phyloP scores from a whole-genome alignment of 345 rosid species.

The Citrus cavaleriei region DNA sequence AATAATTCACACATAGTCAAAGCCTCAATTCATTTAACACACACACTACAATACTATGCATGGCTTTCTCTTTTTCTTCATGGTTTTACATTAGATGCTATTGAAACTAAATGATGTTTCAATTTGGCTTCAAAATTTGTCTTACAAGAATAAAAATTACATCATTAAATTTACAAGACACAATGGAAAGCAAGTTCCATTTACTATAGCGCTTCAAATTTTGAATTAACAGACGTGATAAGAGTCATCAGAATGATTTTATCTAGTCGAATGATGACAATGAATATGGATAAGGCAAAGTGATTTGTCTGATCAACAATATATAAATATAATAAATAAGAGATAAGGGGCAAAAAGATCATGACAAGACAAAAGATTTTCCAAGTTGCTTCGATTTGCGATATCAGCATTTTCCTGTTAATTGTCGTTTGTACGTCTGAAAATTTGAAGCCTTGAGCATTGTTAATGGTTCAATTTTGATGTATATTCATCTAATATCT shows the following conservation, averaged over 20 bases:
- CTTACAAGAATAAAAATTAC: too few relatives aligned
- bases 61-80: too few relatives aligned
- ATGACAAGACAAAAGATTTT: conserved; percentile 7
- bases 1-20: too few relatives aligned
- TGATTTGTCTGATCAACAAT: background rate
- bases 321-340: background rate
- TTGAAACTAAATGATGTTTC: too few relatives aligned
- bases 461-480: background rate
- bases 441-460: background rate
- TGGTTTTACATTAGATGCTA: too few relatives aligned
- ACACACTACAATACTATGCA: too few relatives aligned
- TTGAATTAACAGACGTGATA: background rate
- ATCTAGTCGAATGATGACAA: background rate
- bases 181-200: too few relatives aligned
- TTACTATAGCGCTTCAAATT: background rate
- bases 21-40: too few relatives aligned
- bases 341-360: conserved; percentile 5
- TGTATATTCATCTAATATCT: background rate
- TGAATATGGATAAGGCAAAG: background rate
- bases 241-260: background rate
- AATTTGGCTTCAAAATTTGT: too few relatives aligned
- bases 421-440: background rate
- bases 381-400: conserved; percentile 5
- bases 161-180: too few relatives aligned
- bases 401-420: background rate